These are phyloP conservation scores for Phytopythium cucurbitacearum DNA, from an alignment of 352 stramenopile species.

Conservation along the genomic window DNA sequence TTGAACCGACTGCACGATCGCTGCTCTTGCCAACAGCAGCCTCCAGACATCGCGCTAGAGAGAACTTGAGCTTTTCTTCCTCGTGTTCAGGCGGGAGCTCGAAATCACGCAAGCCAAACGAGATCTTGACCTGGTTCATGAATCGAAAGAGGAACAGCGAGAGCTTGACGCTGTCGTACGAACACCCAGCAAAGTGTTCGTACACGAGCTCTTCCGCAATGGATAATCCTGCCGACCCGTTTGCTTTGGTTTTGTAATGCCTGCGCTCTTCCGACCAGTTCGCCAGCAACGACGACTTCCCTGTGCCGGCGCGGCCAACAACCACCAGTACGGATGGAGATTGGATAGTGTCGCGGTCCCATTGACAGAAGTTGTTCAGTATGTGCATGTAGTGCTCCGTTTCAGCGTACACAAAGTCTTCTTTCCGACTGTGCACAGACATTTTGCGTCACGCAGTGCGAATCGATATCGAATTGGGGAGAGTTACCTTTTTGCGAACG, in stretches of 20 bases:
- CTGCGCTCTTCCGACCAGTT: slow-evolving; percentile 64
- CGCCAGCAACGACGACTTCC: slow-evolving; percentile 73
- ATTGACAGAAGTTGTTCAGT: slow-evolving; percentile 69
- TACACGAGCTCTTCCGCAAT: slow-evolving; percentile 64
- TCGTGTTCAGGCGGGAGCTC: slow-evolving; percentile 75
- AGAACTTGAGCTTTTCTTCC: slow-evolving; percentile 86
- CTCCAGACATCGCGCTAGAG: slow-evolving; percentile 70
- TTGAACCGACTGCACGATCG: slow-evolving; percentile 20
- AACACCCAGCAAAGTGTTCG: slow-evolving; percentile 76
- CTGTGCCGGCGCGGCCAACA: slow-evolving; percentile 53
- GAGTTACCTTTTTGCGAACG: slow-evolving; percentile 59
- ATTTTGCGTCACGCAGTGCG: no score
- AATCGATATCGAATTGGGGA: background rate
- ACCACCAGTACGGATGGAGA: slow-evolving; percentile 51
- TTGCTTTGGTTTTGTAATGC: slow-evolving; percentile 1
- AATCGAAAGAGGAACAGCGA: slow-evolving; percentile 80
- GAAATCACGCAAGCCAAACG: slow-evolving; percentile 71
- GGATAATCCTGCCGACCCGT: slow-evolving; percentile 5
- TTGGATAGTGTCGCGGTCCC: slow-evolving; percentile 15
- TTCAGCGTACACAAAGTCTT: slow-evolving; percentile 63
- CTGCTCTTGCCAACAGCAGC: slow-evolving; percentile 44
- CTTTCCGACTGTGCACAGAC: slow-evolving; percentile 35
- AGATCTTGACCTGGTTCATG: slow-evolving; percentile 75
- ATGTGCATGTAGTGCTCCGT: slow-evolving; percentile 60
- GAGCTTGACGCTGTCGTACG: slow-evolving; percentile 81